Percentiles rank a stretch among this genome's conserved stretches.
These are phyloP conservation scores for Dactylella cylindrospora DNA, from an alignment of 2,329 filamentous ascomycete species.

Conservation along the genomic window DNA sequence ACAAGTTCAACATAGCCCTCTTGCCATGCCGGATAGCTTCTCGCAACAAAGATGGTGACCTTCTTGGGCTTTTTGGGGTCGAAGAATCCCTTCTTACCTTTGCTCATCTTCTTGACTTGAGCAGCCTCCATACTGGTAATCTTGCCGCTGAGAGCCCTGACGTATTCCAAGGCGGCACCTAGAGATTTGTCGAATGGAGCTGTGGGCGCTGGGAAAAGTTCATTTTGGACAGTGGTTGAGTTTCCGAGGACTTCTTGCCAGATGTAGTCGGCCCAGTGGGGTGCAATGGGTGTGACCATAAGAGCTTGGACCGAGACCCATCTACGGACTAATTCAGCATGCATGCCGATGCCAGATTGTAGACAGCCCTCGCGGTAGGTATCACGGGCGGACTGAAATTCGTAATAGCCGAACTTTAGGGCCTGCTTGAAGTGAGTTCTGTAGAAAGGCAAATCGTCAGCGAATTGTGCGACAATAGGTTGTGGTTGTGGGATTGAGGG, in stretches of 20 bases:
- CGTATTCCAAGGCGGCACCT: constrained; percentile 78
- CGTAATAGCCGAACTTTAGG: constrained; percentile 84
- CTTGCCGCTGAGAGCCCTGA: constrained; percentile 70
- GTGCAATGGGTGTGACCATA: constrained; percentile 78
- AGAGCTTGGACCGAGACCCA: constrained; percentile 87
- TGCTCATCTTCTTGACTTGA: constrained; percentile 84
- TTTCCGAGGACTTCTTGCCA: constrained; percentile 88
- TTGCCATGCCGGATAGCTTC: constrained; percentile 85
- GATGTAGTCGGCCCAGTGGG: constrained; percentile 92
- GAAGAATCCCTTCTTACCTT: constrained; percentile 82
- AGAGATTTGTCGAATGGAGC: constrained; percentile 64
- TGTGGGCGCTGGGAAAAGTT: constrained; percentile 70
- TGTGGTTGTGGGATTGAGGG: not conserved
- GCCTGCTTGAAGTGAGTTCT: constrained; percentile 79
- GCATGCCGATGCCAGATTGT: constrained; percentile 79
- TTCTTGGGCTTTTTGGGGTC: constrained; percentile 92
- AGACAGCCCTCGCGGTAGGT: constrained; percentile 83
- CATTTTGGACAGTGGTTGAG: constrained; percentile 73
- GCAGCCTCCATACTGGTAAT: constrained; percentile 82
- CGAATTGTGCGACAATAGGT: too few relatives aligned
- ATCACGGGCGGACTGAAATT: constrained; percentile 84
- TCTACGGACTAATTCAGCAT: constrained; percentile 72
- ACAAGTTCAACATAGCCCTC: constrained; percentile 83
- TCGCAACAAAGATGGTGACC: constrained; percentile 79
- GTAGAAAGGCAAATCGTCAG: constrained; percentile 23